Evolutionary conservation across 2,329 filamentous ascomycete species (phyloP).

Genomic region (Xylaria hypoxylon): DNA sequence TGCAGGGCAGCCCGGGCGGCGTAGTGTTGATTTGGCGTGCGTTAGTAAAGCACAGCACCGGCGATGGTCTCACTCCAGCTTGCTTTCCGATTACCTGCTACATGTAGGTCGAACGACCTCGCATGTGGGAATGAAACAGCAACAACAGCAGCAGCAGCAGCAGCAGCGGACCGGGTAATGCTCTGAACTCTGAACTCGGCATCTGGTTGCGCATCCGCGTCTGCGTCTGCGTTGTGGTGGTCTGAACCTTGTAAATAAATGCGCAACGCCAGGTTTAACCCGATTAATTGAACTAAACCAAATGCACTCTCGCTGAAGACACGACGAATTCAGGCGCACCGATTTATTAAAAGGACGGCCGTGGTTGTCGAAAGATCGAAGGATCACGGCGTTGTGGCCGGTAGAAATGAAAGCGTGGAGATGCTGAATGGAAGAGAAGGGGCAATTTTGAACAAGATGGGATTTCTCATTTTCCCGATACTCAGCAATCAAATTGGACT

Average conservation of each 20-base stretch:
- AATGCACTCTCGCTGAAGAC: slow-evolving; percentile 1
- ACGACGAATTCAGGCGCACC: background rate
- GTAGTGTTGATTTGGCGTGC: too few relatives aligned
- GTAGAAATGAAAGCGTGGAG: slow-evolving; percentile 17
- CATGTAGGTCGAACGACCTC: slow-evolving; percentile 28
- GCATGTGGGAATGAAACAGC: slow-evolving; percentile 38
- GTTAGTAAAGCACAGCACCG: background rate
- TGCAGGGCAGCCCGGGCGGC: background rate
- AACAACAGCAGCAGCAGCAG: slow-evolving; percentile 7
- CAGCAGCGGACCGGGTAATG: slow-evolving; percentile 17
- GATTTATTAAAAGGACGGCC: background rate
- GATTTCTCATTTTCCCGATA: slow-evolving; percentile 40
- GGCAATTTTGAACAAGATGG: slow-evolving; percentile 38
- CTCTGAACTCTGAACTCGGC: slow-evolving; percentile 35
- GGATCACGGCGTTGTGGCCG: background rate
- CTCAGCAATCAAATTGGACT: slow-evolving; percentile 39
- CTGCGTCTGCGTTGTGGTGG: slow-evolving; percentile 16
- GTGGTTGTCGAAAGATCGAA: too few relatives aligned
- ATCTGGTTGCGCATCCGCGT: slow-evolving; percentile 39
- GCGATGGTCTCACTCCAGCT: slow-evolving; percentile 16
- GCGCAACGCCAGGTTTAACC: slow-evolving; percentile 19
- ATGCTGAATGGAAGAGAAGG: slow-evolving; percentile 25
- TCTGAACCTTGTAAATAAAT: slow-evolving; percentile 18
- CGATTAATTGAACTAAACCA: background rate
- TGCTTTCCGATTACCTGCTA: slow-evolving; percentile 9